These are phyloP conservation scores for Lachnellula hyalina DNA, from an alignment of 2,329 filamentous ascomycete genomes.

Conservation along the genomic window DNA sequence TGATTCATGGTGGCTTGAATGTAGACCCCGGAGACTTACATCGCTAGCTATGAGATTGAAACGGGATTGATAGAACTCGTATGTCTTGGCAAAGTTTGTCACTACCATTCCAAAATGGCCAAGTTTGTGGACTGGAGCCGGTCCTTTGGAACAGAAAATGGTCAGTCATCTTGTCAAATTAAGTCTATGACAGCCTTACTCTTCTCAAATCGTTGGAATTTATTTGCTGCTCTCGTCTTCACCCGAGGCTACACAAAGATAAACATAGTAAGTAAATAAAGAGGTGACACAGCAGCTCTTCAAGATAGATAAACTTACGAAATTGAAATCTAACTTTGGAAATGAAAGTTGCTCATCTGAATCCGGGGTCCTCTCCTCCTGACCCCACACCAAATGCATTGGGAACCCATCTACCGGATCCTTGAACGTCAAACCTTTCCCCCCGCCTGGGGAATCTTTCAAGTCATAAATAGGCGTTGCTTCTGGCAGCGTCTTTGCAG, in stretches of 20 bases:
- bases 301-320: too few relatives aligned
- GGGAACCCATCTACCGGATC: constrained; percentile 50
- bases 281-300: constrained; percentile 42
- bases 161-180: too few relatives aligned
- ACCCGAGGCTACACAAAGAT: constrained; percentile 13
- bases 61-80: constrained; percentile 44
- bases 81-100: constrained; percentile 43
- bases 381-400: constrained; percentile 53
- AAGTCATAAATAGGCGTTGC: constrained; percentile 45
- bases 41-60: constrained; percentile 51
- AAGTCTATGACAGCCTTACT: too few relatives aligned
- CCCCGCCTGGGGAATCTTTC: constrained; percentile 47
- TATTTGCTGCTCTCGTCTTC: constrained; percentile 44
- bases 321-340: too few relatives aligned
- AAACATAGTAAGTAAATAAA: constrained; percentile 23
- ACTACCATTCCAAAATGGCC: constrained; percentile 51
- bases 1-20: too few relatives aligned
- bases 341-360: too few relatives aligned
- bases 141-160: constrained; percentile 28
- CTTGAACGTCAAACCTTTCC: constrained; percentile 46
- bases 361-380: constrained; percentile 25
- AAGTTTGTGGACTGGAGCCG: constrained; percentile 46
- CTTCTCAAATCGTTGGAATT: constrained; percentile 46
- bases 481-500: constrained; percentile 42
- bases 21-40: too few relatives aligned